A percentile compares a stretch with the other conserved stretches of the same genome.
These are phyloP conservation scores for Plasmodium vivax DNA, from an alignment of 169 alveolate genomes.

Conservation along the genomic window DNA sequence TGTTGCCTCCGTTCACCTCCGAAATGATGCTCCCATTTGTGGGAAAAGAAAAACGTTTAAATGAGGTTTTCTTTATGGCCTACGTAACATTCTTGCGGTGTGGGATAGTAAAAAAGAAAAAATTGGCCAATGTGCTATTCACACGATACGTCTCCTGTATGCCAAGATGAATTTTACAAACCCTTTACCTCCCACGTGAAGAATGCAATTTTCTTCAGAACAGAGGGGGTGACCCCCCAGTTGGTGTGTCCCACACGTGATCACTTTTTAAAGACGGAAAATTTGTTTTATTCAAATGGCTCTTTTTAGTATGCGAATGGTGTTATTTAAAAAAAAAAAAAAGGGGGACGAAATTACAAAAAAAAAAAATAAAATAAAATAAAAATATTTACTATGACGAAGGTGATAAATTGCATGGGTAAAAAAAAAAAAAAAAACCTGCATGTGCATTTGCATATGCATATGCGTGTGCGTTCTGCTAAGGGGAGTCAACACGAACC, in stretches of 20 bases:
- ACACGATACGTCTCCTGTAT: neutral
- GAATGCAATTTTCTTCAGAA: neutral
- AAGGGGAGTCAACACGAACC: neutral
- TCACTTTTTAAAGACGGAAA: constrained; percentile 33
- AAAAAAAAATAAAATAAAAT: constrained; percentile 23
- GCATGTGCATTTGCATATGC: no score
- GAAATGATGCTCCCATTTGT: neutral
- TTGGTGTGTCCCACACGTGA: neutral
- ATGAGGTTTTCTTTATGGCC: neutral
- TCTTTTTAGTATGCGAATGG: neutral
- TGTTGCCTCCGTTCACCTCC: neutral
- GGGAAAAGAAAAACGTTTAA: neutral
- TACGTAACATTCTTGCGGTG: neutral
- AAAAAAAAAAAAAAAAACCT: neutral
- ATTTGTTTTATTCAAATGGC: constrained; percentile 48
- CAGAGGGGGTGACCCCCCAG: neutral
- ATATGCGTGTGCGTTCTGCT: neutral
- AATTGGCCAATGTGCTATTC: neutral
- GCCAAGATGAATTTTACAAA: neutral
- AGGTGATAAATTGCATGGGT: neutral
- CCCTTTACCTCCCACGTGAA: neutral
- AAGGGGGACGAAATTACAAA: neutral
- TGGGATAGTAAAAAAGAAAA: neutral
- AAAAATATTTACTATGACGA: constrained; percentile 16
- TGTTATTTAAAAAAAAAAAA: neutral